Percentiles rank a stretch among this genome's conserved stretches.
phyloP scores from a whole-genome alignment of 1,284 basidiomycete species.

The Calocybe gambosa region DNA sequence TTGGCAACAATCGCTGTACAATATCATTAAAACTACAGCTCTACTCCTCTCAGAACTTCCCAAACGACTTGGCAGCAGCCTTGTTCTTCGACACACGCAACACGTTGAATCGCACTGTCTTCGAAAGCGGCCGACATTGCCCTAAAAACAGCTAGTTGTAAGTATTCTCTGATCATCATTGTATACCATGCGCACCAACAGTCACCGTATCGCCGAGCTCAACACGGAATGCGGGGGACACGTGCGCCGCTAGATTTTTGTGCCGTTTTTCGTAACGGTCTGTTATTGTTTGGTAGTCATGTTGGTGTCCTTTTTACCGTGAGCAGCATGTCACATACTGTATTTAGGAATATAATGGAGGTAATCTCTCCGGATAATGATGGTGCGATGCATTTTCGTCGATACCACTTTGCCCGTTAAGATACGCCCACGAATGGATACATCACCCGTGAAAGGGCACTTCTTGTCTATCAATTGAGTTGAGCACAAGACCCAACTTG shows the following conservation, averaged over 20 bases:
- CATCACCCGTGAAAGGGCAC: slow-evolving; percentile 94
- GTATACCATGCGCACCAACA: slow-evolving; percentile 63
- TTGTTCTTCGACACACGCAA: slow-evolving; percentile 89
- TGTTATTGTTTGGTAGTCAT: slow-evolving; percentile 22
- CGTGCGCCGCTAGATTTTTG: slow-evolving; percentile 97
- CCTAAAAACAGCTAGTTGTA: slow-evolving; percentile 34
- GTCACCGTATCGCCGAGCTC: slow-evolving; percentile 92
- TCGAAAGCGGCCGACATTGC: slow-evolving; percentile 98
- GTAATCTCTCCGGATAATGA: slow-evolving; percentile 98
- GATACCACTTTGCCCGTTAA: slow-evolving; percentile 96
- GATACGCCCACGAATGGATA: slow-evolving; percentile 99
- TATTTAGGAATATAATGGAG: slow-evolving; percentile 99
- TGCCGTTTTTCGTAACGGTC: slow-evolving; percentile 97
- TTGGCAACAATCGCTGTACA: slow-evolving; percentile 1
- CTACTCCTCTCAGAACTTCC: slow-evolving; percentile 72
- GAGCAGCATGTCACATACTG: slow-evolving; percentile 46
- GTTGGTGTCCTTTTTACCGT: slow-evolving; percentile 7
- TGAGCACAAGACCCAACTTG: background rate
- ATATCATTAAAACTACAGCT: background rate
- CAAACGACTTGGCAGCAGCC: slow-evolving; percentile 83
- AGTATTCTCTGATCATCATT: background rate
- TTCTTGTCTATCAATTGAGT: slow-evolving; percentile 79
- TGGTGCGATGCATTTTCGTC: slow-evolving; percentile 99
- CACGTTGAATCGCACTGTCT: slow-evolving; percentile 99
- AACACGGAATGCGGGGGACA: slow-evolving; percentile 98